A percentile compares a stretch with the other conserved stretches of the same genome.
phyloP scores from a whole-genome alignment of 2,329 filamentous ascomycete species.

The Didymella pomorum region DNA sequence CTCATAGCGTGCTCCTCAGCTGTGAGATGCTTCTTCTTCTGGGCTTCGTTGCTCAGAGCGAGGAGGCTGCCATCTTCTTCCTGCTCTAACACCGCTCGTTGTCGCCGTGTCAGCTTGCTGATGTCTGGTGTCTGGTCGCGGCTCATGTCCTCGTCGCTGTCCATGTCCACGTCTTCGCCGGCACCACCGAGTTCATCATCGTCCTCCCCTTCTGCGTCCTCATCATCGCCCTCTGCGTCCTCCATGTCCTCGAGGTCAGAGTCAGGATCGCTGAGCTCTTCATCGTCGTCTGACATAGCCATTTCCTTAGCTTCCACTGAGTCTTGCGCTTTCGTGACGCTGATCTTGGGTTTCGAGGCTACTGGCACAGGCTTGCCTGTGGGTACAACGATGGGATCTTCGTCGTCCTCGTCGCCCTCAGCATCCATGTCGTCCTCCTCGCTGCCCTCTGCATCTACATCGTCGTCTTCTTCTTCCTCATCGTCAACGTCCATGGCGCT shows the following conservation, averaged over 20 bases:
- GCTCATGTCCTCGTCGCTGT: slow-evolving; percentile 64
- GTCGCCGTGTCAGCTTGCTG: slow-evolving; percentile 72
- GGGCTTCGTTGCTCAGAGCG: slow-evolving; percentile 70
- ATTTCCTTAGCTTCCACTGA: slow-evolving; percentile 61
- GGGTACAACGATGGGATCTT: slow-evolving; percentile 46
- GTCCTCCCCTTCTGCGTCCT: slow-evolving; percentile 52
- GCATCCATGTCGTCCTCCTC: slow-evolving; percentile 47
- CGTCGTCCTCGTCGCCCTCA: slow-evolving; percentile 51
- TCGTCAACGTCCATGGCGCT: slow-evolving; percentile 55
- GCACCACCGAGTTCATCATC: slow-evolving; percentile 51
- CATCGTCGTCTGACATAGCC: slow-evolving; percentile 58
- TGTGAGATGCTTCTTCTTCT: slow-evolving; percentile 75
- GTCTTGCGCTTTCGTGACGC: slow-evolving; percentile 46
- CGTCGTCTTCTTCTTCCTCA: slow-evolving; percentile 52
- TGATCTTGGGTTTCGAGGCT: slow-evolving; percentile 48
- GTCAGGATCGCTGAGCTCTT: slow-evolving; percentile 52
- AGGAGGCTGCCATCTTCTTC: slow-evolving; percentile 60
- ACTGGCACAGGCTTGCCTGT: slow-evolving; percentile 37
- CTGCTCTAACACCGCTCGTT: slow-evolving; percentile 66
- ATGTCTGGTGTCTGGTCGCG: slow-evolving; percentile 68
- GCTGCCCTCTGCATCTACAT: slow-evolving; percentile 41
- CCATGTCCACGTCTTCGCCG: slow-evolving; percentile 52
- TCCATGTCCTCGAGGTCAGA: slow-evolving; percentile 53
- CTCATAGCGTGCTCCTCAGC: slow-evolving; percentile 78
- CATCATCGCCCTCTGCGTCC: slow-evolving; percentile 59